Conservation (phyloP, 805 yeast genomes). For the Candida succiphila region DNA sequence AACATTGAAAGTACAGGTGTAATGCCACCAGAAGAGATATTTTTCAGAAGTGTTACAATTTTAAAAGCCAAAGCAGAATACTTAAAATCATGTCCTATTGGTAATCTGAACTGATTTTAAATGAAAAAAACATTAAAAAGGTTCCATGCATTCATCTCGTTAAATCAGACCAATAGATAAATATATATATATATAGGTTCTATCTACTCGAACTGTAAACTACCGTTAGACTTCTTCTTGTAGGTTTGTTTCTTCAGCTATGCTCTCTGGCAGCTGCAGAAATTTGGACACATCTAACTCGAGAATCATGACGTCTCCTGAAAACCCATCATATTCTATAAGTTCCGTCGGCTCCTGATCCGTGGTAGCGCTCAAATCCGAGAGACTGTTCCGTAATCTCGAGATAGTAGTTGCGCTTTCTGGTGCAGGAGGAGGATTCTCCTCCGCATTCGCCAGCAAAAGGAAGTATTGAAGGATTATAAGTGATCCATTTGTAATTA, state of each 20-base stretch:
- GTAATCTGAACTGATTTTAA: conserved; percentile 23
- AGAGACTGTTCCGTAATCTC: conserved; percentile 9
- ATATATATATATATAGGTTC: too few species aligned
- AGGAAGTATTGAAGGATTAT: conserved; percentile 20
- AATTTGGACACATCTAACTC: conserved; percentile 26
- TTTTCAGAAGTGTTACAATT: conserved; percentile 80
- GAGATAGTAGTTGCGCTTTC: too few species aligned
- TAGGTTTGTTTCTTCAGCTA: too few species aligned
- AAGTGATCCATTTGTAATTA: conserved; percentile 23
- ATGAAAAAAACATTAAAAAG: conserved; percentile 23
- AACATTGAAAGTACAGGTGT: conserved; percentile 95
- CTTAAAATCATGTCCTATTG: conserved; percentile 69
- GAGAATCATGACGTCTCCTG: conserved; percentile 29
- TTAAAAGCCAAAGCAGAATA: conserved; percentile 79
- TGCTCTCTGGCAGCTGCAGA: too few species aligned
- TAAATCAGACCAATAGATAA: too few species aligned
- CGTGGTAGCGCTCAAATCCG: conserved; percentile 12
- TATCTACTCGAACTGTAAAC: too few species aligned
- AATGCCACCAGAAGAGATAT: conserved; percentile 93
- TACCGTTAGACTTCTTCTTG: too few species aligned
- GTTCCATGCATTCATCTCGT: too few species aligned
- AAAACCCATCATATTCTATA: conserved; percentile 31
- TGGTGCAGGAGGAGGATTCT: not conserved
- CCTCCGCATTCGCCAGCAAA: conserved; percentile 16
- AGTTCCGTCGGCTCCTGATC: not conserved